Evolutionary conservation across 192 early-diverging fungal genomes (phyloP).

Genomic region (Backusella parvicylindrica): DNA sequence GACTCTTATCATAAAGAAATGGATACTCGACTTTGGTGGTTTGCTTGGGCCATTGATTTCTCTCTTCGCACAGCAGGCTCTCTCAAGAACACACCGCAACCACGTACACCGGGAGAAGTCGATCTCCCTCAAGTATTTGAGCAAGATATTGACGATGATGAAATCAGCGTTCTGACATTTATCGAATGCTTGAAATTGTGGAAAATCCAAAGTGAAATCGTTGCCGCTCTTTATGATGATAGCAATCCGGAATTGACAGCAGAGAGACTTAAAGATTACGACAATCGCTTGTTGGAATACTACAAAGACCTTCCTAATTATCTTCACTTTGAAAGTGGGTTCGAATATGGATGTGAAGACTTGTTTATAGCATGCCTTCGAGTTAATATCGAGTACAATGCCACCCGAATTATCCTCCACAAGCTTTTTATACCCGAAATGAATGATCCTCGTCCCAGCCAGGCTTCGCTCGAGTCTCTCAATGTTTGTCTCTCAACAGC

Average conservation of each 20-base stretch:
- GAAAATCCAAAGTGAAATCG: slow-evolving; percentile 27
- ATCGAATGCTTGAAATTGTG: slow-evolving; percentile 18
- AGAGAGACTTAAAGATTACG: slow-evolving; percentile 23
- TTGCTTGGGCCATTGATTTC: slow-evolving; percentile 31
- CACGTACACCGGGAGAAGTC: slow-evolving; percentile 1
- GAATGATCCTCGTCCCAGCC: slow-evolving; percentile 13
- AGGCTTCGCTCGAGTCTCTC: slow-evolving; percentile 24
- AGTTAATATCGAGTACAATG: slow-evolving; percentile 35
- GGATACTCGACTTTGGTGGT: slow-evolving; percentile 40
- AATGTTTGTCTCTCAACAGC: slow-evolving; percentile 28
- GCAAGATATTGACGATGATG: slow-evolving; percentile 35
- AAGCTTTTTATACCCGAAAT: slow-evolving; percentile 33
- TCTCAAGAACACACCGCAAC: slow-evolving; percentile 16
- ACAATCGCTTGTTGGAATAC: slow-evolving; percentile 7
- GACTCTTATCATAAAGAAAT: slow-evolving; percentile 30
- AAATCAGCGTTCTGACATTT: slow-evolving; percentile 21
- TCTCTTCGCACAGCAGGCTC: slow-evolving; percentile 24
- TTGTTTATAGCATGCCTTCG: slow-evolving; percentile 29
- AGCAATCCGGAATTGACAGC: slow-evolving; percentile 14
- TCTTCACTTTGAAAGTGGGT: slow-evolving; percentile 32
- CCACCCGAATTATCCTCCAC: slow-evolving; percentile 35
- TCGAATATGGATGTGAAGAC: slow-evolving; percentile 36
- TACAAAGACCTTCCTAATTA: slow-evolving; percentile 20
- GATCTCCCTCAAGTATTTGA: slow-evolving; percentile 28
- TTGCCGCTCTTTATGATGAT: slow-evolving; percentile 19